phyloP scores from a whole-genome alignment of 2,329 filamentous ascomycete species.

The Diaporthe citriasiana region DNA sequence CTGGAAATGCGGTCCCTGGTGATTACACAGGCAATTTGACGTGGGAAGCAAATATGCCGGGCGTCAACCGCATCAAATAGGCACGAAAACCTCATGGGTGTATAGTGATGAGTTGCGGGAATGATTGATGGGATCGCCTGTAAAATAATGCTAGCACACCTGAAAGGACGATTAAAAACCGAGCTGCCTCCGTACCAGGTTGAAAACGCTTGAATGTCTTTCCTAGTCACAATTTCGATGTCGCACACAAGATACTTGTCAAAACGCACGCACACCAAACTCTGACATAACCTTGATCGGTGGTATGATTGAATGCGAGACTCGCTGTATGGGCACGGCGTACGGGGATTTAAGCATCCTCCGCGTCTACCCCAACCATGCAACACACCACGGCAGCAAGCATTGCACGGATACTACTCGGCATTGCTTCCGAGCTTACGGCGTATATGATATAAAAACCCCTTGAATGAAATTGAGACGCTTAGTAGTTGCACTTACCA shows the following conservation, averaged over 20 bases:
- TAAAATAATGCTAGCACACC: background rate
- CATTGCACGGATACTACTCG: background rate
- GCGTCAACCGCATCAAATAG: background rate
- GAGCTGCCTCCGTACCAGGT: background rate
- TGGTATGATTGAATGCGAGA: no score
- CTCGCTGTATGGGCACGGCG: background rate
- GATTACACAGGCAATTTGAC: background rate
- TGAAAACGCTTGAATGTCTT: background rate
- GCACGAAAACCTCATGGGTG: no score
- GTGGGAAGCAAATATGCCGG: background rate
- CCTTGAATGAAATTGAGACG: fast-evolving
- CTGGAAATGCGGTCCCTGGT: no score
- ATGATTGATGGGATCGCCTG: no score
- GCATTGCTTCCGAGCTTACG: background rate
- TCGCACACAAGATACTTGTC: background rate
- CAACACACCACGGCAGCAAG: no score
- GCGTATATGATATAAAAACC: no score
- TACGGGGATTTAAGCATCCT: background rate
- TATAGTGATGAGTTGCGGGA: no score
- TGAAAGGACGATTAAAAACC: background rate
- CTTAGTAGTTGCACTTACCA: fast-evolving
- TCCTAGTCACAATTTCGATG: background rate
- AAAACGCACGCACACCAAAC: background rate
- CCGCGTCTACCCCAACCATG: slow-evolving; percentile 1
- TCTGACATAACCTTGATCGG: no score